These are phyloP conservation scores for Umbelopsis sp. DNA, from an alignment of 192 early-diverging fungal genomes.

Conservation along the genomic window DNA sequence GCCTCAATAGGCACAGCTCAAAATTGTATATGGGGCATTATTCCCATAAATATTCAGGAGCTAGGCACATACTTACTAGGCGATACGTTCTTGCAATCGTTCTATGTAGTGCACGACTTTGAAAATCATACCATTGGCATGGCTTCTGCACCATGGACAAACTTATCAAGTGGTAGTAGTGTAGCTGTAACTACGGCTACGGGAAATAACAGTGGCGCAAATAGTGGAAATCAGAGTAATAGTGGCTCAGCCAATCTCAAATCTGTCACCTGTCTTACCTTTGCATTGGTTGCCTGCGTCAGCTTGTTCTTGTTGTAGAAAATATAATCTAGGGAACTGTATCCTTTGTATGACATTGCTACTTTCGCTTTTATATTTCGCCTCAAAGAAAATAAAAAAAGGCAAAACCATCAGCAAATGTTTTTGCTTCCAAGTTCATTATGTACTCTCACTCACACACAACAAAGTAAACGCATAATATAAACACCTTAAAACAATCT, in stretches of 20 bases:
- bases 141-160: conserved; percentile 16
- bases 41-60: background rate
- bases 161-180: background rate
- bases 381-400: too few relatives aligned
- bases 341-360: too few relatives aligned
- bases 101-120: conserved; percentile 40
- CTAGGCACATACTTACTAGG: conserved; percentile 35
- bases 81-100: conserved; percentile 29
- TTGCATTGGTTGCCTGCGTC: background rate
- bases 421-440: too few relatives aligned
- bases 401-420: too few relatives aligned
- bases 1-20: background rate
- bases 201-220: background rate
- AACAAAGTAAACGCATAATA: too few relatives aligned
- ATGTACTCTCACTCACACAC: too few relatives aligned
- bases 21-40: conserved; percentile 31
- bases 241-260: background rate
- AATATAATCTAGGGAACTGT: too few relatives aligned
- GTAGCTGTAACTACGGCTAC: background rate
- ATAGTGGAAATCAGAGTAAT: background rate
- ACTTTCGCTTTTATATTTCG: too few relatives aligned
- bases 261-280: background rate
- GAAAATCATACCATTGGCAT: conserved; percentile 31
- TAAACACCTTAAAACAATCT: too few relatives aligned
- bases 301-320: too few relatives aligned